Evolutionary conservation across 2,329 filamentous ascomycete genomes (phyloP).

Genomic region (Rutstroemia sp.): DNA sequence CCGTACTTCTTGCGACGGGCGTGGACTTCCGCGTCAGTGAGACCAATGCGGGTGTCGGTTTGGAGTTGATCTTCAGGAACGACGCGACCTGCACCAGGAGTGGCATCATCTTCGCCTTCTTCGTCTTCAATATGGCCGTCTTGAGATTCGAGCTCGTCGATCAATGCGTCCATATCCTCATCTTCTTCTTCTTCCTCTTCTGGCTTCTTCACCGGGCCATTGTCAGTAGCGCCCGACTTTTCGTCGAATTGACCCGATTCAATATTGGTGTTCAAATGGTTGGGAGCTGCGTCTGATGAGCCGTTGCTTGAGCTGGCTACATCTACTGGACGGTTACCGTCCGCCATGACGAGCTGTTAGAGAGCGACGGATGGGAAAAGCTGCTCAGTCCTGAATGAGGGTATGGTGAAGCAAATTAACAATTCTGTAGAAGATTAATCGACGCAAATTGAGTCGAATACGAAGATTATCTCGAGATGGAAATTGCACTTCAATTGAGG

Average conservation of each 20-base stretch:
- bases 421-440: neutral
- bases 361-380: conserved; percentile 12
- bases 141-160: conserved; percentile 78
- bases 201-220: conserved; percentile 25
- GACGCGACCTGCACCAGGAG: conserved; percentile 46
- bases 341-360: conserved; percentile 18
- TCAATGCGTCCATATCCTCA: conserved; percentile 79
- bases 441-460: conserved; percentile 1
- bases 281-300: conserved; percentile 16
- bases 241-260: conserved; percentile 59
- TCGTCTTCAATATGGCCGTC: conserved; percentile 63
- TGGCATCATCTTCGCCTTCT: conserved; percentile 46
- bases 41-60: conserved; percentile 65
- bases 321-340: conserved; percentile 11
- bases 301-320: conserved; percentile 14
- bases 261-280: conserved; percentile 51
- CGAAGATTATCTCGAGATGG: neutral
- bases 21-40: conserved; percentile 63
- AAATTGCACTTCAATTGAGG: neutral
- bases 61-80: conserved; percentile 70
- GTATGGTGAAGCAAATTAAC: neutral
- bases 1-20: conserved; percentile 64
- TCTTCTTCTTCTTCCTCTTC: conserved; percentile 60
- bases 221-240: conserved; percentile 38
- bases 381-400: neutral